phyloP scores from a whole-genome alignment of 169 alveolate species.

The Plasmodium blacklocki region DNA sequence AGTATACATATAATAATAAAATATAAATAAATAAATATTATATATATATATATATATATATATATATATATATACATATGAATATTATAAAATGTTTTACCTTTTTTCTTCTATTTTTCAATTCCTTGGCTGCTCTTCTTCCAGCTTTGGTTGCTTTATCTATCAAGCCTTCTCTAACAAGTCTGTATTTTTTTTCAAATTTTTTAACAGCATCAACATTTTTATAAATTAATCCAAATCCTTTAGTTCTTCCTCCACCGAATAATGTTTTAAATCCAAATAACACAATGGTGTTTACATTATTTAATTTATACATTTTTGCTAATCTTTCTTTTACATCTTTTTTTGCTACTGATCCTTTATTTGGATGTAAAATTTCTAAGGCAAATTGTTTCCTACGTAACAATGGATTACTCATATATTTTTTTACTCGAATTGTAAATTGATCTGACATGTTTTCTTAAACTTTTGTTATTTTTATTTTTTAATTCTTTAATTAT shows the following conservation, averaged over 20 bases:
- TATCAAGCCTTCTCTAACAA: constrained; percentile 88
- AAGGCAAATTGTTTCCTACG: constrained; percentile 93
- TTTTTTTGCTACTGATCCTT: constrained; percentile 92
- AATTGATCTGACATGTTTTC: constrained; percentile 82
- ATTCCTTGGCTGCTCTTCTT: constrained; percentile 91
- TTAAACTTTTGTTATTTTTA: constrained; percentile 1
- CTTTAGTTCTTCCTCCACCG: constrained; percentile 97
- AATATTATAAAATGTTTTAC: constrained; percentile 81
- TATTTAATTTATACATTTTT: constrained; percentile 89
- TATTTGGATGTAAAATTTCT: constrained; percentile 94
- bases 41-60: neutral
- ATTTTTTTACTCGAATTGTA: constrained; percentile 89
- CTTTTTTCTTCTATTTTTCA: constrained; percentile 91
- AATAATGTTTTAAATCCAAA: constrained; percentile 95
- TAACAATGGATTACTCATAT: constrained; percentile 92
- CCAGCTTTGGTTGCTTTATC: constrained; percentile 87
- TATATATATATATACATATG: too few species aligned
- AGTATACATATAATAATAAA: neutral
- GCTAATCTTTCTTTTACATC: constrained; percentile 93
- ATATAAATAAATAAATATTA: neutral
- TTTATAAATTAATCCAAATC: constrained; percentile 95
- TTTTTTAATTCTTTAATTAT: neutral
- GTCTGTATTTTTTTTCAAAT: constrained; percentile 92
- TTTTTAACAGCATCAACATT: constrained; percentile 90
- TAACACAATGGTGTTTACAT: constrained; percentile 89